Conservation (phyloP, 2,329 filamentous ascomycete genomes). For the Didymella sp. region DNA sequence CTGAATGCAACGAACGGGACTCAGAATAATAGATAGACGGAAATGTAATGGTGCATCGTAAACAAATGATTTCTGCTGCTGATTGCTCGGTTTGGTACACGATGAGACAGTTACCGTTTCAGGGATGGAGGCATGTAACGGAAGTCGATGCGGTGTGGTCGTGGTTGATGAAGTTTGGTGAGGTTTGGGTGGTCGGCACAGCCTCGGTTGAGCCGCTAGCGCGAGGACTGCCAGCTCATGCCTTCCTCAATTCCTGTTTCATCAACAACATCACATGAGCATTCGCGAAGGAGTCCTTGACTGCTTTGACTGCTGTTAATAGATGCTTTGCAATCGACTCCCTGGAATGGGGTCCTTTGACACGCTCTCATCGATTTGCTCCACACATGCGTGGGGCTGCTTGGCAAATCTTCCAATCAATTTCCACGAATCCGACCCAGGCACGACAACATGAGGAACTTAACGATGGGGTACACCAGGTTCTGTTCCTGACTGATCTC, state of each 20-base stretch:
- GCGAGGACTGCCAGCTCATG: slow-evolving; percentile 1
- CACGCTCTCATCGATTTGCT: background rate
- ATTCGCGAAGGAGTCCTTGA: background rate
- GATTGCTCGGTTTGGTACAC: background rate
- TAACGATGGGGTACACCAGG: no score
- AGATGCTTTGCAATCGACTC: background rate
- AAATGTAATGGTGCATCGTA: background rate
- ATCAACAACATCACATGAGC: background rate
- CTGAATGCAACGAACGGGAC: background rate
- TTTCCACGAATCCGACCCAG: background rate
- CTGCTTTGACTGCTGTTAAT: background rate
- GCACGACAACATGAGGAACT: background rate
- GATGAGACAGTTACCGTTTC: background rate
- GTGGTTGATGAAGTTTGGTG: slow-evolving; percentile 8
- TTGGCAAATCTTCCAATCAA: background rate
- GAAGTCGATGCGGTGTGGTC: slow-evolving; percentile 8
- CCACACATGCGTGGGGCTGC: background rate
- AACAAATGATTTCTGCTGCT: background rate
- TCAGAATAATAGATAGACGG: background rate
- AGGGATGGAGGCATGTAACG: background rate
- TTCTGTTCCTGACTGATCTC: no score
- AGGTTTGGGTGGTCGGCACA: background rate
- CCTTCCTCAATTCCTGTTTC: background rate
- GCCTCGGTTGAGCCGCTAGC: background rate
- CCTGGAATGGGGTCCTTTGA: background rate